Evolutionary conservation across 495 filamentous ascomycete genomes (phyloP).

Genomic region (Neurospora terricola): DNA sequence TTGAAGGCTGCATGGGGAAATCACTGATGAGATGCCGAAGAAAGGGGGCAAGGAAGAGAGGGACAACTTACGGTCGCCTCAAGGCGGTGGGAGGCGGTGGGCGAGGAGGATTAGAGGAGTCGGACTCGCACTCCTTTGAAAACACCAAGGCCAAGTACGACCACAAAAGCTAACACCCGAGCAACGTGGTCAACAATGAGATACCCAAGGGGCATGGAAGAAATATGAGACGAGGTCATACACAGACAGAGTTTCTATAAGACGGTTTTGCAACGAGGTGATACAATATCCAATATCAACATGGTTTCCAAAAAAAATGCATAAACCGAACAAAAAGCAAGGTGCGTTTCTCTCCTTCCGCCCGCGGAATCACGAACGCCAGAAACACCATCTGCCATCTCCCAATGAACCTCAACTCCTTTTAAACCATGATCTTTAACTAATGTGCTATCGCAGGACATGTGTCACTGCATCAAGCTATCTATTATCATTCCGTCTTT

Average conservation of each 20-base stretch:
- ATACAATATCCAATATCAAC: not conserved
- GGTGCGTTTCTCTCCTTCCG: not conserved
- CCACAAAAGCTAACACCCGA: not conserved
- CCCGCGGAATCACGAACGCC: not conserved
- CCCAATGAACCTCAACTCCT: not conserved
- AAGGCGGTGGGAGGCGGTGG: too few relatives aligned
- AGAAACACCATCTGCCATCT: not conserved
- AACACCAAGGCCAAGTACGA: not conserved
- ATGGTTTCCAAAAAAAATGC: not conserved
- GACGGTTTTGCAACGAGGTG: not conserved
- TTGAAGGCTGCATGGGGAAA: conserved; percentile 1
- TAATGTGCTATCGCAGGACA: not conserved
- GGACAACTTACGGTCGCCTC: not conserved
- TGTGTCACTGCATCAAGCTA: not conserved
- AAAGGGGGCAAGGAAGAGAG: not conserved
- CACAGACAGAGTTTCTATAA: not conserved
- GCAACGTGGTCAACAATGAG: not conserved
- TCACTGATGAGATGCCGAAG: not conserved
- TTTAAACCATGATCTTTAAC: not conserved
- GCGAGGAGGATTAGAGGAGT: not conserved
- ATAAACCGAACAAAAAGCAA: not conserved
- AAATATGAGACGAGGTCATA: not conserved
- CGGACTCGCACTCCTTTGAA: not conserved
- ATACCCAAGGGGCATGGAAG: not conserved
- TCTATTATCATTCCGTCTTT: not conserved